Percentiles rank a stretch among this genome's conserved stretches.
Conservation (phyloP, 140 eudicot species). For the Senecio squalidus region DNA sequence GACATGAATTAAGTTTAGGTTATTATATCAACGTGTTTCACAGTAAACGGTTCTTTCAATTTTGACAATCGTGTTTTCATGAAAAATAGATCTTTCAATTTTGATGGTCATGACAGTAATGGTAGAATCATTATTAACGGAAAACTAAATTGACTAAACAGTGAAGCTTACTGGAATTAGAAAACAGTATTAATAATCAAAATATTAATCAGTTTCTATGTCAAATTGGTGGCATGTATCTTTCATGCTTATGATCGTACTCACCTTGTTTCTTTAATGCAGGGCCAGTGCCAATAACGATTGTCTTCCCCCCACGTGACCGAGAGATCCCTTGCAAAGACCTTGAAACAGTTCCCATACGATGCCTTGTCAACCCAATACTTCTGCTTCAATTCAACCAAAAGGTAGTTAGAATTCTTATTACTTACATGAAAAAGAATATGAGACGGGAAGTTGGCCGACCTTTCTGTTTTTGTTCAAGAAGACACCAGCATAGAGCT, state of each 20-base stretch:
- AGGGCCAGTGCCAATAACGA: conserved; percentile 67
- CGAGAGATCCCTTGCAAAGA: conserved; percentile 54
- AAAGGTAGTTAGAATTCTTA: too few relatives aligned
- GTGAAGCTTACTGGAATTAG: too few relatives aligned
- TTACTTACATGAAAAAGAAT: not conserved
- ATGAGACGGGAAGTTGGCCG: not conserved
- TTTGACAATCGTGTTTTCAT: too few relatives aligned
- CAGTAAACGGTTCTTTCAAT: too few relatives aligned
- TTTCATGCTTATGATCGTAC: not conserved
- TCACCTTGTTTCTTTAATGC: conserved; percentile 53
- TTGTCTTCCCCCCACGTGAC: conserved; percentile 70
- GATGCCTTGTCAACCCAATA: conserved; percentile 58
- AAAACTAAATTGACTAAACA: too few relatives aligned
- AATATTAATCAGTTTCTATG: not conserved
- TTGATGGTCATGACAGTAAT: too few relatives aligned
- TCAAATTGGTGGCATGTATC: not conserved
- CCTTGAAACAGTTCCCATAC: conserved; percentile 59
- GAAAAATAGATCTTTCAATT: too few relatives aligned
- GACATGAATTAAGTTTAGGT: too few relatives aligned
- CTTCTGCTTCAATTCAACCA: conserved; percentile 47
- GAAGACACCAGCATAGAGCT: conserved; percentile 55
- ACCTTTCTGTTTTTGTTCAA: conserved; percentile 62
- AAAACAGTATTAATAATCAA: too few relatives aligned
- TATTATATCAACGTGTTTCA: not conserved
- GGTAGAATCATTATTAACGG: too few relatives aligned